A percentile compares a stretch with the other conserved stretches of the same genome.
Conservation (phyloP, 805 yeast species). For the Ogataea chonburiensis region DNA sequence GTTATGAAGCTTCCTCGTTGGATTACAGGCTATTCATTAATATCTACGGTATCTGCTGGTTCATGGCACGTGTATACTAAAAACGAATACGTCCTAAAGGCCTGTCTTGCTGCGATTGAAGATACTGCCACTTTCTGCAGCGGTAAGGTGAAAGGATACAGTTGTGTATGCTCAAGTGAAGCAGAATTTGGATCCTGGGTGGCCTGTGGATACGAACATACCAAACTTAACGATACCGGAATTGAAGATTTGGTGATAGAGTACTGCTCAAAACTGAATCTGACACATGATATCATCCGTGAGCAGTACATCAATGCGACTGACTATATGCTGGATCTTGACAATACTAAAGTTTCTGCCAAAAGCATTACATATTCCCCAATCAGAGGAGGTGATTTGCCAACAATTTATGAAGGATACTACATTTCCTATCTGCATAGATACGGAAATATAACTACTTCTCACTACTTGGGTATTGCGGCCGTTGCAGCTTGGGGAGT, state of each 20-base stretch:
- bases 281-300: constrained; percentile 36
- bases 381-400: constrained; percentile 26
- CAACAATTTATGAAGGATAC: constrained; percentile 26
- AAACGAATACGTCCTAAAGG: constrained; percentile 1
- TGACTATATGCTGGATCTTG: constrained; percentile 35
- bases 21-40: too few species aligned
- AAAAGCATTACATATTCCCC: constrained; percentile 38
- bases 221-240: constrained; percentile 13
- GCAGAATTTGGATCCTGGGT: constrained; percentile 33
- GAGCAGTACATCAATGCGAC: constrained; percentile 43
- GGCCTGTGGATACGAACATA: constrained; percentile 25
- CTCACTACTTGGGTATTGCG: constrained; percentile 47
- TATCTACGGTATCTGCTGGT: too few species aligned
- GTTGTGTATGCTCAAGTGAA: constrained; percentile 28
- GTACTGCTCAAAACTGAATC: constrained; percentile 23
- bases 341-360: constrained; percentile 24
- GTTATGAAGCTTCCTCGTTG: too few species aligned
- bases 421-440: constrained; percentile 30
- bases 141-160: constrained; percentile 9
- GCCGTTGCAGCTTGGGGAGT: constrained; percentile 49
- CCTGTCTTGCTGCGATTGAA: constrained; percentile 25
- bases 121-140: constrained; percentile 23
- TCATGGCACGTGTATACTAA: too few species aligned
- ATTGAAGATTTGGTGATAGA: constrained; percentile 25
- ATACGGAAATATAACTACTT: constrained; percentile 38